Percentiles rank a stretch among this genome's conserved stretches.
Conservation (phyloP, 2,329 filamentous ascomycete genomes). For the Xylariaceae sp. region DNA sequence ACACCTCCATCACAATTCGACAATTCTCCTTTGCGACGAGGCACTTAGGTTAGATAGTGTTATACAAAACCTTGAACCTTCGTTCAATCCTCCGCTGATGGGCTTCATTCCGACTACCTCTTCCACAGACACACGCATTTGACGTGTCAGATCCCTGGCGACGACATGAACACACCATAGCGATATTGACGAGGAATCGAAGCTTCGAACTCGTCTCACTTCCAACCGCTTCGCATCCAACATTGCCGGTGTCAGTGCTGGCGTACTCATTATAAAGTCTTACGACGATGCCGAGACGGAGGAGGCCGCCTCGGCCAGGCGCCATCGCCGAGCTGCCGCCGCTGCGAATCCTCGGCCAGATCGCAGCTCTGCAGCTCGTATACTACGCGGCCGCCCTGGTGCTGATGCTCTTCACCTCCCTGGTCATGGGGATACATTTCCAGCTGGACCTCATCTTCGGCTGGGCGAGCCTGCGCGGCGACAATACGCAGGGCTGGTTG, state of each 20-base stretch:
- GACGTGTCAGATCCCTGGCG: background rate
- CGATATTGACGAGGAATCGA: background rate
- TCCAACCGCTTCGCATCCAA: constrained; percentile 16
- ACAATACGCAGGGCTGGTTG: constrained; percentile 58
- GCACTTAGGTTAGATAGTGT: no score
- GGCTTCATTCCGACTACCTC: no score
- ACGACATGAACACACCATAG: constrained; percentile 22
- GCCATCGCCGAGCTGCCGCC: constrained; percentile 57
- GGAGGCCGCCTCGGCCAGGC: constrained; percentile 54
- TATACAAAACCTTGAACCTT: no score
- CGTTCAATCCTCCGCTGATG: no score
- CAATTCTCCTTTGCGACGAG: no score
- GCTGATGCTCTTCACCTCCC: constrained; percentile 52
- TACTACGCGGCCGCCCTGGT: constrained; percentile 49
- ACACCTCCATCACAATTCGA: no score
- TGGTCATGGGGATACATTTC: constrained; percentile 53
- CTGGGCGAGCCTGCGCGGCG: constrained; percentile 53
- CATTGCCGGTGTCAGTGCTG: background rate
- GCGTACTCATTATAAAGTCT: background rate
- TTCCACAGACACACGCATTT: no score
- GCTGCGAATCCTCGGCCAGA: constrained; percentile 54
- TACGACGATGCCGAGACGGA: constrained; percentile 43
- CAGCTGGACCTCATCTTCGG: constrained; percentile 50
- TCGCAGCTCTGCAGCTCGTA: constrained; percentile 49
- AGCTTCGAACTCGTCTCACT: constrained; percentile 7